Evolutionary conservation across 768 basidiomycete species (phyloP).

Genomic region (Phanerochaete carnosa): DNA sequence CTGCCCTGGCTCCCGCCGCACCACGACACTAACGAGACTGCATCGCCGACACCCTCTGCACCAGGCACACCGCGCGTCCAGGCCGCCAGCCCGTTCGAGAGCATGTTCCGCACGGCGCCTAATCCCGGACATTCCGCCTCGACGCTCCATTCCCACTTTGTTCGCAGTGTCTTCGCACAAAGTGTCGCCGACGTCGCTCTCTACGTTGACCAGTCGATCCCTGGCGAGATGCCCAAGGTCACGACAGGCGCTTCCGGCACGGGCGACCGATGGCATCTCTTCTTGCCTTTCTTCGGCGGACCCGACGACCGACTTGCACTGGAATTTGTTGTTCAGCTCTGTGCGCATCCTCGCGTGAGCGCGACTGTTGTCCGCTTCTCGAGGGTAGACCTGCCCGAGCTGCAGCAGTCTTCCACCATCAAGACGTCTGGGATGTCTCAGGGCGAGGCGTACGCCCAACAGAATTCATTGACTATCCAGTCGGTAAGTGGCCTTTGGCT

Average conservation of each 20-base stretch:
- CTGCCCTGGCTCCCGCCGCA: conserved; percentile 72
- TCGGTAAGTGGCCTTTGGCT: conserved; percentile 39
- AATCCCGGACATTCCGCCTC: conserved; percentile 42
- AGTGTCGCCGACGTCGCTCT: conserved; percentile 75
- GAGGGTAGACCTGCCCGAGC: conserved; percentile 28
- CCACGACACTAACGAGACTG: conserved; percentile 5
- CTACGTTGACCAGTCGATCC: conserved; percentile 61
- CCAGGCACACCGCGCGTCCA: conserved; percentile 24
- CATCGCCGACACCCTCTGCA: conserved; percentile 15
- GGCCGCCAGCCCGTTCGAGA: conserved; percentile 68
- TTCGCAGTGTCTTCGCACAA: conserved; percentile 75
- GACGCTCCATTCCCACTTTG: conserved; percentile 74
- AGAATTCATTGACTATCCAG: conserved; percentile 37
- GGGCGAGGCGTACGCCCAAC: conserved; percentile 11
- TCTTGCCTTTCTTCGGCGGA: conserved; percentile 92
- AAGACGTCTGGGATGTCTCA: conserved; percentile 24
- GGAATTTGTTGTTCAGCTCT: conserved; percentile 81
- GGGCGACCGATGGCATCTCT: conserved; percentile 54
- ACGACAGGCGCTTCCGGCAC: conserved; percentile 9
- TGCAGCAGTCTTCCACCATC: conserved; percentile 8
- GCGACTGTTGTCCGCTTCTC: conserved; percentile 79
- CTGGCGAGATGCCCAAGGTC: conserved; percentile 18
- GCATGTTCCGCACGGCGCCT: conserved; percentile 44
- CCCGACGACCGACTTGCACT: conserved; percentile 89
- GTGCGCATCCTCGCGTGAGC: conserved; percentile 57